A percentile compares a stretch with the other conserved stretches of the same genome.
Conservation (phyloP, 805 yeast genomes). For the Isabelozyma rhagii region DNA sequence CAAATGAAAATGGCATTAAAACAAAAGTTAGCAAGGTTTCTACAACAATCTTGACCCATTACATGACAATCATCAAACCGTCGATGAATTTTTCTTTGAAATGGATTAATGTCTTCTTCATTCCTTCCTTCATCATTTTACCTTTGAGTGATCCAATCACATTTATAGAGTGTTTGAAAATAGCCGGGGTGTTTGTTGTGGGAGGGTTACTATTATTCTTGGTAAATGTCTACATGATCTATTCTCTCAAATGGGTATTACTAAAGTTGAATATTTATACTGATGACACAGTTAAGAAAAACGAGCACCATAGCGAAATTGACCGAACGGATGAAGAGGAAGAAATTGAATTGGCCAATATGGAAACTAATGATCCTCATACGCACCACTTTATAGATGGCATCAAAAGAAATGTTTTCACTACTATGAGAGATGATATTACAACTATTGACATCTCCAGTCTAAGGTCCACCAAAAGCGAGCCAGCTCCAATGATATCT, state of each 20-base stretch:
- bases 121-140: constrained; percentile 71
- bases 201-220: constrained; percentile 55
- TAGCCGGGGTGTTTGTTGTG: constrained; percentile 68
- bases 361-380: neutral
- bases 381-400: constrained; percentile 1
- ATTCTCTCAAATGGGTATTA: constrained; percentile 18
- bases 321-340: constrained; percentile 11
- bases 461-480: constrained; percentile 13
- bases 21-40: constrained; percentile 8
- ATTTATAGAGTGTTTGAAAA: constrained; percentile 66
- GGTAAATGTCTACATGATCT: constrained; percentile 40
- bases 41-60: constrained; percentile 22
- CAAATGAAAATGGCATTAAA: constrained; percentile 6
- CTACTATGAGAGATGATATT: constrained; percentile 30
- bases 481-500: constrained; percentile 2
- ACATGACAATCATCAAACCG: constrained; percentile 46
- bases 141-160: constrained; percentile 67
- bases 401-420: constrained; percentile 12
- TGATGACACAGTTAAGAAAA: constrained; percentile 5
- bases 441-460: constrained; percentile 34
- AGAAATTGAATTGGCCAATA: constrained; percentile 11
- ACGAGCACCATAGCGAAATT: constrained; percentile 14
- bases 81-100: constrained; percentile 65
- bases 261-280: neutral
- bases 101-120: constrained; percentile 78